Evolutionary conservation across 352 stramenopile genomes (phyloP), one percentile per base, ranked within the genome.

Genomic region (Pythium apleroticum): DNA sequence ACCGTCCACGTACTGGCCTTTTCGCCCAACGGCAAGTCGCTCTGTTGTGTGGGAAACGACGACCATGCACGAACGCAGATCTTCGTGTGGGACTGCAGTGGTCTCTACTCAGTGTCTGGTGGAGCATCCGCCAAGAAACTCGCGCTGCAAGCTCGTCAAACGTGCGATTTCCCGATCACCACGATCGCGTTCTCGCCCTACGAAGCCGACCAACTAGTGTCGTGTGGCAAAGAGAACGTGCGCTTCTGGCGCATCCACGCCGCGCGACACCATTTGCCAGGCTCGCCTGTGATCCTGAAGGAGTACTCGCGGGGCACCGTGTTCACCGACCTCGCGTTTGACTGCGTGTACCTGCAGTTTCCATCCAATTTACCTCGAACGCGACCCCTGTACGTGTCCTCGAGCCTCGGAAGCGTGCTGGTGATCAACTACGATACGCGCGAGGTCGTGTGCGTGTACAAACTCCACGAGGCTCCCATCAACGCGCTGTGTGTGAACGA

Each of bases 161-260:
- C 91, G 8, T 96, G 81, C 14, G 90, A 97, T 52, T 97, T 96
- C 37, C 71, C 79, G 8, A 80, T 98, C 52, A 61, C 74, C 17
- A 73, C 64, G 0, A 77, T 94, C 31, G 73, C 74, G 15, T 97
- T 97, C 52, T 96, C 88, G 1, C 89, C 88, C 0, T 97, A 95
- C 57, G 90, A 97, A 20, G 17, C 56, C 1, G 75, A 80, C 20
- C 80, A 92, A 33, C 78, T 98, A 8, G 85, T 98, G 17, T 95
- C 88, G 2, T 97, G 89, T 64, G 92, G 92, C 5, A 83, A 85
- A 17, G 91, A 98, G 61, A 98, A 97, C 70, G 74, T 97, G n/a
- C 86, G 91, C 2, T 97, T 97, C 54, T 98, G 90, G 91, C 88
- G 90, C 6, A 62, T 97, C 7, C 66, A 69, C 54, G 73, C 45